A percentile compares a stretch with the other conserved stretches of the same genome.
Evolutionary conservation across 495 filamentous ascomycete genomes (phyloP).

Genomic region (Aspergillus sparsus): DNA sequence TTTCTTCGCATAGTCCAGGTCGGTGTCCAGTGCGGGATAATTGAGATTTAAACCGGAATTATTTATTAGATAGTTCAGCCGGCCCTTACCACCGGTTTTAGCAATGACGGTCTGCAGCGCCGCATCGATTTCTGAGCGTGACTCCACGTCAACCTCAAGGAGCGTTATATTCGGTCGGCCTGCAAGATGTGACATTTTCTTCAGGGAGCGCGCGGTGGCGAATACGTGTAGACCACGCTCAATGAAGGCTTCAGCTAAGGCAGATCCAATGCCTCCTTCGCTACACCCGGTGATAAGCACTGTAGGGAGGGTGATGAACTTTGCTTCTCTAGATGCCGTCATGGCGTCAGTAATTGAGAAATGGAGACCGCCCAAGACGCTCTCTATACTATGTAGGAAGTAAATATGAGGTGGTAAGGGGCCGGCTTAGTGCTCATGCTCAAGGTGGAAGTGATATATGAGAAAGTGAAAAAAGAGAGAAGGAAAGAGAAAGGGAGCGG

Average conservation of each 20-base stretch:
- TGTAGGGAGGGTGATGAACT: too few species aligned
- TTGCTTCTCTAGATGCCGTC: too few species aligned
- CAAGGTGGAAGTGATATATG: too few species aligned
- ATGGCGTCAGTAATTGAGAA: too few species aligned
- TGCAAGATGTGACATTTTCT: background rate
- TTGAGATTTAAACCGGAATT: constrained; percentile 16
- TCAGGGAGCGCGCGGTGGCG: constrained; percentile 1
- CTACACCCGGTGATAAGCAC: constrained; percentile 7
- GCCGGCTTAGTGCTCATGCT: too few species aligned
- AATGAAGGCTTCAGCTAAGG: background rate
- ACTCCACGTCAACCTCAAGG: background rate
- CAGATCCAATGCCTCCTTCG: constrained; percentile 4
- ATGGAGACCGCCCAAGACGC: too few species aligned
- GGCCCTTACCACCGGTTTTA: background rate
- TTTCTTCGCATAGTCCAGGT: constrained; percentile 50
- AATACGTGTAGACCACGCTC: constrained; percentile 2
- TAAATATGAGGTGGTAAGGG: too few species aligned
- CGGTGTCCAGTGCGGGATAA: constrained; percentile 49
- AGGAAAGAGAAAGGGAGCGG: too few species aligned
- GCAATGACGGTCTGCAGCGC: background rate
- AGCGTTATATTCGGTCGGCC: background rate
- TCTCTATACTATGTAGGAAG: too few species aligned
- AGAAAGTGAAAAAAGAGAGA: too few species aligned
- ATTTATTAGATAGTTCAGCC: constrained; percentile 15
- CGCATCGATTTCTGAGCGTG: background rate